A percentile compares a stretch with the other conserved stretches of the same genome.
phyloP scores from a whole-genome alignment of 176 grass and related monocot genomes.

The Hordeum marinum region DNA sequence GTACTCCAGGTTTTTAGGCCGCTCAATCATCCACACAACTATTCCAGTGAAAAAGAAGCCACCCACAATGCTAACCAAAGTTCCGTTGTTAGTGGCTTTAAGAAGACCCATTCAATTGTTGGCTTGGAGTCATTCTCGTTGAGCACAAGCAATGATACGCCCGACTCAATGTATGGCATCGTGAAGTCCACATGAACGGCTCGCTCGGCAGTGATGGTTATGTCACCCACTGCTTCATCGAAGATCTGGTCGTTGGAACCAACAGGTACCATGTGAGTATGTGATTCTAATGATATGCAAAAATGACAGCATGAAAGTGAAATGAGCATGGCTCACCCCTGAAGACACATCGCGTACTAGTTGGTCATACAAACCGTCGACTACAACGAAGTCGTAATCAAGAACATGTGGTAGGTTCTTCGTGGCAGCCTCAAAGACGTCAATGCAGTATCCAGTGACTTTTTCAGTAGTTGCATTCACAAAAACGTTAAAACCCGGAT shows the following conservation, averaged over 20 bases:
- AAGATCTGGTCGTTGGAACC: constrained; percentile 13
- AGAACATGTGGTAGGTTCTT: constrained; percentile 38
- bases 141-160: constrained; percentile 55
- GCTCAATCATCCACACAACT: constrained; percentile 69
- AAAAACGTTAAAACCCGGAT: constrained; percentile 37
- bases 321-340: constrained; percentile 28
- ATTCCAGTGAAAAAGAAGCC: constrained; percentile 58
- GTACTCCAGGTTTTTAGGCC: constrained; percentile 36
- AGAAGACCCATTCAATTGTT: constrained; percentile 57
- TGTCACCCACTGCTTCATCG: constrained; percentile 65
- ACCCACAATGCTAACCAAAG: constrained; percentile 56
- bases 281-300: background rate
- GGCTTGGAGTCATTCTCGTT: constrained; percentile 15
- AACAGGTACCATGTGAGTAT: background rate
- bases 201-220: constrained; percentile 44
- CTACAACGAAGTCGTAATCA: constrained; percentile 37
- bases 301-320: background rate
- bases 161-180: constrained; percentile 61
- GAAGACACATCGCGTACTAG: constrained; percentile 53
- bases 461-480: constrained; percentile 27
- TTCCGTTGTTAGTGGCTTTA: constrained; percentile 43
- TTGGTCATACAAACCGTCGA: constrained; percentile 35
- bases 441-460: constrained; percentile 55
- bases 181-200: constrained; percentile 51
- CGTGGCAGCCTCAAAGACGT: constrained; percentile 49